Evolutionary conservation across 441 rosid genomes (phyloP).

Genomic region (Gossypium laxum): DNA sequence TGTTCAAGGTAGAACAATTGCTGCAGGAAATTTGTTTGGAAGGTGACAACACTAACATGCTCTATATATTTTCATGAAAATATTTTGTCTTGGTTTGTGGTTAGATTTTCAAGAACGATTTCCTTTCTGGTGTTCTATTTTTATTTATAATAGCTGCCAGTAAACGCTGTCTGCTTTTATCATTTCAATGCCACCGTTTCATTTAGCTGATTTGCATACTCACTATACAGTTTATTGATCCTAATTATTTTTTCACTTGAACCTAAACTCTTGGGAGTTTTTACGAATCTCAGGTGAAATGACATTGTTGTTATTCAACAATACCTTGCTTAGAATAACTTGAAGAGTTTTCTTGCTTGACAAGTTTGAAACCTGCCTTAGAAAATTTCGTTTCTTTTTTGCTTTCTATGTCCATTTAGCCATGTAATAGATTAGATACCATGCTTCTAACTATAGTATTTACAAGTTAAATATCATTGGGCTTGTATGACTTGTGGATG

Average conservation of each 20-base stretch:
- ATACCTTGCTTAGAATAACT: background rate
- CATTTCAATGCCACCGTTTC: background rate
- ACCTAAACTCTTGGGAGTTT: background rate
- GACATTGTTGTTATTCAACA: background rate
- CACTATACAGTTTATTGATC: background rate
- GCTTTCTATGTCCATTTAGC: background rate
- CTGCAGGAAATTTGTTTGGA: conserved; percentile 96
- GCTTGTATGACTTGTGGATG: background rate
- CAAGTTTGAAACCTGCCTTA: background rate
- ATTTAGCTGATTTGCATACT: background rate
- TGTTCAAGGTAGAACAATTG: conserved; percentile 92
- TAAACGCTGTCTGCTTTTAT: background rate
- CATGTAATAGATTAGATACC: background rate
- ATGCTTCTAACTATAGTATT: background rate
- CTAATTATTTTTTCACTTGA: background rate
- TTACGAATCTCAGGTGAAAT: background rate
- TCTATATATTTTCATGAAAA: background rate
- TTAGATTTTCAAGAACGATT: background rate
- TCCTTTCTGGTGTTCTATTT: background rate
- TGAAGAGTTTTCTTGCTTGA: background rate
- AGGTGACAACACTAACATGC: conserved; percentile 36
- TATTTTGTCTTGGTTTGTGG: background rate
- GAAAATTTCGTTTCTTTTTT: background rate
- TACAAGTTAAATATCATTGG: background rate
- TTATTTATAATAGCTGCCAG: background rate